Percentiles rank a stretch among this genome's conserved stretches.
Evolutionary conservation across 768 basidiomycete species (phyloP).

Genomic region (Tylopilus intermedius): DNA sequence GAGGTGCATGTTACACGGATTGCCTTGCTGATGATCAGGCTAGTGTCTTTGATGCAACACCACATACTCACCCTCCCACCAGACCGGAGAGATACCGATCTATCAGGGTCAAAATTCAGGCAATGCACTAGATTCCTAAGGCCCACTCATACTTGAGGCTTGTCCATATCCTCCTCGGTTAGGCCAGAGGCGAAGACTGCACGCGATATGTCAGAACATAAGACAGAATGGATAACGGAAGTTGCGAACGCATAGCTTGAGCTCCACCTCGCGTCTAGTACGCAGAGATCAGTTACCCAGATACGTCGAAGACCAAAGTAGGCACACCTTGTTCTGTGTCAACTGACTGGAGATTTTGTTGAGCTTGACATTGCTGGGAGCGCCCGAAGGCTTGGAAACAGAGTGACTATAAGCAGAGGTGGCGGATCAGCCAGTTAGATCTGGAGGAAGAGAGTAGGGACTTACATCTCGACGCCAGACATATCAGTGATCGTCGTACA

Average conservation of each 20-base stretch:
- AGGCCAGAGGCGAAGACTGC: constrained; percentile 73
- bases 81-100: constrained; percentile 85
- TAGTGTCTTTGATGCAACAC: not conserved
- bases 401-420: constrained; percentile 11
- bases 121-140: not conserved
- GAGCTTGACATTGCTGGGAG: constrained; percentile 42
- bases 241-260: constrained; percentile 75
- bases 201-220: not conserved
- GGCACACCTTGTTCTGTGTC: constrained; percentile 71
- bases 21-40: constrained; percentile 43
- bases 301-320: not conserved
- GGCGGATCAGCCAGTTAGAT: not conserved
- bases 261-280: constrained; percentile 61
- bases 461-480: constrained; percentile 61
- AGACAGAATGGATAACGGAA: not conserved
- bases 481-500: constrained; percentile 29
- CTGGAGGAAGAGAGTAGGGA: constrained; percentile 4
- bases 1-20: constrained; percentile 82
- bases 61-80: constrained; percentile 74
- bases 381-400: constrained; percentile 18
- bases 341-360: constrained; percentile 73
- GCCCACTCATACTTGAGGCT: constrained; percentile 59
- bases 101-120: constrained; percentile 26
- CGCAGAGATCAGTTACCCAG: not conserved
- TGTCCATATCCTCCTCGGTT: constrained; percentile 75